Evolutionary conservation across 805 yeast genomes (phyloP), one percentile per base, ranked within the genome.

Genomic region (Wickerhamiella brachini): DNA sequence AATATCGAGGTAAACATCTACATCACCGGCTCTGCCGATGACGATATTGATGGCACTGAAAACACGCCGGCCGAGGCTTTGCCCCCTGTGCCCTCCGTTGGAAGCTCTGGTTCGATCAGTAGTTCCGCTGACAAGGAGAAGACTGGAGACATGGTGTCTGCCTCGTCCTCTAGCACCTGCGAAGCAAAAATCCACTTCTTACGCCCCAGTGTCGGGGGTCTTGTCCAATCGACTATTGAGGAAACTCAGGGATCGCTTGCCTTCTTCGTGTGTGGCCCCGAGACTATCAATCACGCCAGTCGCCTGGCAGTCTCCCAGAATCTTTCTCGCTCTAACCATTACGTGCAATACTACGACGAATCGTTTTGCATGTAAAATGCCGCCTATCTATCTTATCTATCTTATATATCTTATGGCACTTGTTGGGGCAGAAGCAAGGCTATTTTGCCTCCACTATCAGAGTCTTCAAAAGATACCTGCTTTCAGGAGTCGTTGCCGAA

Each of bases 181-280:
- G 20, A 4, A 3, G 24, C 17, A 10, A 17, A 38, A 22, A 20
- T 26, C 17, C 23, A 39, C 3, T 17, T 5, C 31, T 12, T 18
- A n/a, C 17, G 20, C 10, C 41, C 41, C 41, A 41, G 21, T 15
- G 8, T 45, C 41, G 15, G 10, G 3, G 43, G 15, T 12, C 26
- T 54, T 13, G 48, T 52, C 12, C n/a, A 21, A 4, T 37, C 24
- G 22, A 51, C 50, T 24, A 44, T 52, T 8, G 23, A 10, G 5
- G 29, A 52, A 2, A 23, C 55, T 15, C 21, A 21, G 12, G 57
- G 57, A 1, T 48, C 55, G 13, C 29, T 52, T 29, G 41, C 49
- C 20, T 42, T 52, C 41, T 52, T 52, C 22, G 48, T 46, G 43
- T 55, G 58, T 31, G 58, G 58, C 5, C 56, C 58, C 12, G 51